These are phyloP conservation scores for Aureobasidium sp. DNA, from an alignment of 2,329 filamentous ascomycete genomes.

Conservation along the genomic window DNA sequence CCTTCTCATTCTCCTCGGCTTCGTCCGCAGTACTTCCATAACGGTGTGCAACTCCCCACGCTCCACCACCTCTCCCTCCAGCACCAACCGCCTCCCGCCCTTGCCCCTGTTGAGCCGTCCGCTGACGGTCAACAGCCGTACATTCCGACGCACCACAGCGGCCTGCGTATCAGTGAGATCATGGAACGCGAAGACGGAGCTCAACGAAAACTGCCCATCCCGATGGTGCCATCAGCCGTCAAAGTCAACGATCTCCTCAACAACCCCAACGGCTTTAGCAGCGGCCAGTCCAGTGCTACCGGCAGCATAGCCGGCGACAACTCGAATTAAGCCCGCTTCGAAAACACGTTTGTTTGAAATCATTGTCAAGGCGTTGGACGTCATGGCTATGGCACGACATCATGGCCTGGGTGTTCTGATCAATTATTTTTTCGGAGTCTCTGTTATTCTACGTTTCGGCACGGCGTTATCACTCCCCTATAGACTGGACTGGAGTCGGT, in stretches of 20 bases:
- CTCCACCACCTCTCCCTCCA: constrained; percentile 65
- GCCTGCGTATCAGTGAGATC: constrained; percentile 82
- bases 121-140: constrained; percentile 52
- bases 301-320: constrained; percentile 55
- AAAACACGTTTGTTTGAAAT: not conserved
- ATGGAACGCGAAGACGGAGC: constrained; percentile 81
- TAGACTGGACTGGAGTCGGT: constrained; percentile 12
- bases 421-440: constrained; percentile 8
- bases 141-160: constrained; percentile 49
- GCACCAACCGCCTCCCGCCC: constrained; percentile 48
- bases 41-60: constrained; percentile 73
- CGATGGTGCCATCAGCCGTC: constrained; percentile 57
- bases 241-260: constrained; percentile 76
- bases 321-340: constrained; percentile 4
- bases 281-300: constrained; percentile 66
- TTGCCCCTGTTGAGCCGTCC: constrained; percentile 62
- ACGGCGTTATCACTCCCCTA: constrained; percentile 10
- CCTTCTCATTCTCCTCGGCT: constrained; percentile 91
- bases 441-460: not conserved
- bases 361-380: not conserved
- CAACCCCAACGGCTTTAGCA: constrained; percentile 52
- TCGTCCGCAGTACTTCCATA: constrained; percentile 59
- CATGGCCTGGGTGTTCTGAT: constrained; percentile 3
- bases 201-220: constrained; percentile 83
- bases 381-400: constrained; percentile 6